Evolutionary conservation across 2,329 filamentous ascomycete genomes (phyloP), one percentile per base, ranked within the genome.

Genomic region (Cladobotryum mycophilum): DNA sequence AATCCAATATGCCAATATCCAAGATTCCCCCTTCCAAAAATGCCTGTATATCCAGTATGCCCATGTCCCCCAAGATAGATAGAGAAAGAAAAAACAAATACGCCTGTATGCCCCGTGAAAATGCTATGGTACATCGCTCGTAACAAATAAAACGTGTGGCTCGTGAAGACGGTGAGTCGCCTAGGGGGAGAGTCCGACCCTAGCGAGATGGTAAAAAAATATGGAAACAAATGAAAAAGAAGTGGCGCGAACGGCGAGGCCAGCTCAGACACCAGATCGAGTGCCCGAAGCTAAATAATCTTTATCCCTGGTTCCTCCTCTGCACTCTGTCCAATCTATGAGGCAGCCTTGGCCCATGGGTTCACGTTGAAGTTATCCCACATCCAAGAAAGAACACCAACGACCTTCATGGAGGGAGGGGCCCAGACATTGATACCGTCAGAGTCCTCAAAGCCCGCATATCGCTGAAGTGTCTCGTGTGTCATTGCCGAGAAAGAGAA

Each of bases 371-470:
- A 42, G 36, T 53, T 36, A 40, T 53, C 51, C 51, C 51, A 53
- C 51, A 53, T 46, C 51, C 51, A 53, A 18, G 46, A 48, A 42
- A 53, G 44, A 8, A 53, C 48, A 35, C 51, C 51, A 34, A 53
- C 51, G 7, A 53, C 51, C 36, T 38, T 38, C 36, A 38, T 38
- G 14, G 36, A 38, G 17, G 51, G 51, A 15, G 51, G 51, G 13
- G 51, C 33, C 51, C 51, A 53, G 30, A 53, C 42, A 13, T 36
- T 42, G 15, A 53, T 45, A 25, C 51, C 51, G 12, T 53, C 51
- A 22, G 41, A 36, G 35, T 53, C 51, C 14, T 53, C 51, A n/a
- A 35, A 33, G 34, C 40, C 45, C 17, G 50, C 45, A 9, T 33
- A 44, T 25, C 47, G 46, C 22, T 45, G 41, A 37, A 49, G 35